phyloP scores from a whole-genome alignment of 345 rosid genomes.

The Ailanthus altissimus region DNA sequence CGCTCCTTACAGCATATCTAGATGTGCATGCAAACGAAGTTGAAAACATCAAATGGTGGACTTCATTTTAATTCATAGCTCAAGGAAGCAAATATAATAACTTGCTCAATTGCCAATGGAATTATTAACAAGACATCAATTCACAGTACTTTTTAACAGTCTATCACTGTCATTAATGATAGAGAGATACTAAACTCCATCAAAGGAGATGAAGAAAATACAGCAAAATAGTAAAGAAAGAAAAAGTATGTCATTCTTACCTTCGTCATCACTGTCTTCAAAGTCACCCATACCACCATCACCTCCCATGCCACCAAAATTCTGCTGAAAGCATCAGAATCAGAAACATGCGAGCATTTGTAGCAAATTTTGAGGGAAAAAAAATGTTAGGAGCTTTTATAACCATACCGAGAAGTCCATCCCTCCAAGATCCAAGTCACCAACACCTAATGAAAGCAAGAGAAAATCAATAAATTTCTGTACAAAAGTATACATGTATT shows the following conservation, averaged over 20 bases:
- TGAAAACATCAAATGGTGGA: neutral
- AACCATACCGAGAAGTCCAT: slow-evolving; percentile 75
- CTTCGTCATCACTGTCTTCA: slow-evolving; percentile 92
- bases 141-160: neutral
- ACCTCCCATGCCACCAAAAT: slow-evolving; percentile 40
- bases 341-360: neutral
- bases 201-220: neutral
- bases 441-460: slow-evolving; percentile 46
- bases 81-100: no score
- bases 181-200: neutral
- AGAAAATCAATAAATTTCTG: neutral
- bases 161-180: neutral
- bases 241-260: slow-evolving; percentile 34
- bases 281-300: slow-evolving; percentile 61
- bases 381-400: neutral
- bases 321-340: slow-evolving; percentile 30
- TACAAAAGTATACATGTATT: neutral
- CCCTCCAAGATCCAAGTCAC: slow-evolving; percentile 63
- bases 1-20: neutral
- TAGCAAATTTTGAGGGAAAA: neutral
- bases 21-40: neutral
- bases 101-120: neutral
- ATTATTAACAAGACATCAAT: no score
- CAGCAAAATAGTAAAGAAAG: neutral
- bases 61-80: neutral